Evolutionary conservation across 768 basidiomycete genomes (phyloP).

Genomic region (Cystofilobasidium macerans): DNA sequence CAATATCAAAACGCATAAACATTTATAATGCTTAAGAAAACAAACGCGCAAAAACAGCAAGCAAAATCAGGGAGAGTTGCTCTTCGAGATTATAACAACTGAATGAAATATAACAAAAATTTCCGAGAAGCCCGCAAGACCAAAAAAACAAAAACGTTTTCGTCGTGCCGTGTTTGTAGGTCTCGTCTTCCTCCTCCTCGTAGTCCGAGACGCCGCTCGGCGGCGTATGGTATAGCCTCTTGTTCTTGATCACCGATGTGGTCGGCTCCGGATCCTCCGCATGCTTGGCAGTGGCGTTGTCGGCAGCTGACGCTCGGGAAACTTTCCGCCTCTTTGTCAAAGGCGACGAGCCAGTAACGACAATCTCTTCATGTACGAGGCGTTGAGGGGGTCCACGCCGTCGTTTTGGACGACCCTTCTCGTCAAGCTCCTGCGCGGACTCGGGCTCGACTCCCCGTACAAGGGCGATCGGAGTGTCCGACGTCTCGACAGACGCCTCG

Average conservation of each 20-base stretch:
- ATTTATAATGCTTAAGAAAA: no score
- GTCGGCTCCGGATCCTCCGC: no score
- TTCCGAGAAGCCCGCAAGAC: no score
- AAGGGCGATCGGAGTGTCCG: no score
- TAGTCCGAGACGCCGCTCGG: background rate
- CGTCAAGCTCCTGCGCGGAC: background rate
- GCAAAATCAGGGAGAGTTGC: no score
- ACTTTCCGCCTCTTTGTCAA: background rate
- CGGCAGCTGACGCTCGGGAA: background rate
- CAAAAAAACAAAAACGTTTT: no score
- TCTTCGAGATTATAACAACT: no score
- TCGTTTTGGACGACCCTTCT: background rate
- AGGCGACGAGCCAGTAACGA: background rate
- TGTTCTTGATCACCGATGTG: background rate
- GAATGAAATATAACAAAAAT: no score
- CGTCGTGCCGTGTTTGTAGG: constrained; percentile 6
- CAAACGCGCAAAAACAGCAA: no score
- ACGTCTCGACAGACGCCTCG: no score
- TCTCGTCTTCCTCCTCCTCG: constrained; percentile 4
- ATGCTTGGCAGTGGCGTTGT: background rate
- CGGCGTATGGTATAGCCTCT: background rate
- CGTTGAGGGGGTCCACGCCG: background rate
- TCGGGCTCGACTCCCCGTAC: background rate
- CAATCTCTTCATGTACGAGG: background rate
- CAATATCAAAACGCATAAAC: no score